Evolutionary conservation across 192 early-diverging fungal species (phyloP).

Genomic region (Chytriomyces sp.): DNA sequence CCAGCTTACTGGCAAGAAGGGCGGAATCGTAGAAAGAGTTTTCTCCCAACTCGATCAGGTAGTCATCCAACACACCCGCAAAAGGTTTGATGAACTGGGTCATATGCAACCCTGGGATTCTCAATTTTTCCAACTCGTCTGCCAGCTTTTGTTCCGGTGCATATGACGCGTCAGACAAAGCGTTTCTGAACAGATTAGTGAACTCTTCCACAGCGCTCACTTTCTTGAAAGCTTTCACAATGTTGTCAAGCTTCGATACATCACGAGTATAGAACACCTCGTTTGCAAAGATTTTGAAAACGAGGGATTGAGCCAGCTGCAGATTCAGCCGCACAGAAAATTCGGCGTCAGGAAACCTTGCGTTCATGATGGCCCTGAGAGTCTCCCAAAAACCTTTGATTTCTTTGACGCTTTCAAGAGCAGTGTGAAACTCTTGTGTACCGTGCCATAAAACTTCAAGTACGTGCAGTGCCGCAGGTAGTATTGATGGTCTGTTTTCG

Average conservation of each 20-base stretch:
- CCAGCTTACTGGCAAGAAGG: conserved; percentile 31
- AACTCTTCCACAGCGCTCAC: conserved; percentile 16
- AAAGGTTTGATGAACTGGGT: conserved; percentile 10
- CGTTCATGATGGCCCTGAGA: conserved; percentile 32
- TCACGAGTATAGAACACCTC: conserved; percentile 19
- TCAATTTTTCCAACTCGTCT: neutral
- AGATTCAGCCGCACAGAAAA: neutral
- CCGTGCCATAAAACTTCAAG: conserved; percentile 48
- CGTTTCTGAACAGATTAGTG: conserved; percentile 26
- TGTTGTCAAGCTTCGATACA: neutral
- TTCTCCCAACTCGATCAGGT: conserved; percentile 31
- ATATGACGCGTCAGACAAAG: conserved; percentile 9
- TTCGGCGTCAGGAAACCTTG: neutral
- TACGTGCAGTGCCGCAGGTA: conserved; percentile 42
- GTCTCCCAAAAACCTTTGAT: conserved; percentile 42
- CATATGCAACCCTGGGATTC: conserved; percentile 25
- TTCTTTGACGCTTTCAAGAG: conserved; percentile 35
- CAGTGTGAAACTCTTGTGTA: conserved; percentile 35
- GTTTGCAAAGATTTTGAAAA: conserved; percentile 30
- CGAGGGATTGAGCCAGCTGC: neutral
- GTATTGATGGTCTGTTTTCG: conserved; percentile 27
- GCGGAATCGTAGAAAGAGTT: conserved; percentile 38
- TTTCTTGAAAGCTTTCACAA: conserved; percentile 5
- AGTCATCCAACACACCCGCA: conserved; percentile 36
- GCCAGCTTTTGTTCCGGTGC: neutral